These are phyloP conservation scores for Pseudisothecium myosuroides DNA, from an alignment of 225 moss, liverwort and hornwort species.

Conservation along the genomic window DNA sequence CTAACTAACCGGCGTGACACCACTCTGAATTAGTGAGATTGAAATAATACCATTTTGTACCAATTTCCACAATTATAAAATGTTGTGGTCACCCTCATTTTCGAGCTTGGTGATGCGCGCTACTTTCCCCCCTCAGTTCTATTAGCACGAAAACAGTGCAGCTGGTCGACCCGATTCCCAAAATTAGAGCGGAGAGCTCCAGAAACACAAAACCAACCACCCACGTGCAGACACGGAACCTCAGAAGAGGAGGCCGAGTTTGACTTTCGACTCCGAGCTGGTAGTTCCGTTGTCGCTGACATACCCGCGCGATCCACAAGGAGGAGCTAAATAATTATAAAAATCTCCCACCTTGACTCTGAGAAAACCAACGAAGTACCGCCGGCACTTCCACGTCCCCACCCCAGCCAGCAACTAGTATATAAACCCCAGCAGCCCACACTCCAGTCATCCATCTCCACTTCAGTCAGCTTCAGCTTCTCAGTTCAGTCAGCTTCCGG, in stretches of 20 bases:
- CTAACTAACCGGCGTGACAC: not conserved
- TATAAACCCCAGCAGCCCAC: not conserved
- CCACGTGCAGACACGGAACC: not conserved
- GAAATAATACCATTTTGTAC: no score
- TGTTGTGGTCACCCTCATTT: no score
- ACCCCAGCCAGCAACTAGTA: not conserved
- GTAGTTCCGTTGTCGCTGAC: not conserved
- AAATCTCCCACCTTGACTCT: not conserved
- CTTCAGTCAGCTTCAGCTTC: not conserved
- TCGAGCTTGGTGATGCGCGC: not conserved
- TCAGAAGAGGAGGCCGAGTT: not conserved
- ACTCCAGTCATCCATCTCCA: not conserved
- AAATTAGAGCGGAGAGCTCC: not conserved
- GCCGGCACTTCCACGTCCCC: not conserved
- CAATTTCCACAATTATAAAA: not conserved
- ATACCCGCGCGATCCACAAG: not conserved
- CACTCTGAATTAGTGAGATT: not conserved
- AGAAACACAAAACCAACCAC: not conserved
- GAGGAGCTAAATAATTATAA: not conserved
- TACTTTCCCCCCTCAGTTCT: not conserved
- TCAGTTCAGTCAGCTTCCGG: not conserved
- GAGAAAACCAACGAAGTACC: not conserved
- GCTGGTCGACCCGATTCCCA: not conserved
- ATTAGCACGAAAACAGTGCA: not conserved
- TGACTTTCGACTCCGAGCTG: not conserved